These are phyloP conservation scores for Chaetomiaceae sp. DNA, from an alignment of 2,329 filamentous ascomycete genomes.

Conservation along the genomic window DNA sequence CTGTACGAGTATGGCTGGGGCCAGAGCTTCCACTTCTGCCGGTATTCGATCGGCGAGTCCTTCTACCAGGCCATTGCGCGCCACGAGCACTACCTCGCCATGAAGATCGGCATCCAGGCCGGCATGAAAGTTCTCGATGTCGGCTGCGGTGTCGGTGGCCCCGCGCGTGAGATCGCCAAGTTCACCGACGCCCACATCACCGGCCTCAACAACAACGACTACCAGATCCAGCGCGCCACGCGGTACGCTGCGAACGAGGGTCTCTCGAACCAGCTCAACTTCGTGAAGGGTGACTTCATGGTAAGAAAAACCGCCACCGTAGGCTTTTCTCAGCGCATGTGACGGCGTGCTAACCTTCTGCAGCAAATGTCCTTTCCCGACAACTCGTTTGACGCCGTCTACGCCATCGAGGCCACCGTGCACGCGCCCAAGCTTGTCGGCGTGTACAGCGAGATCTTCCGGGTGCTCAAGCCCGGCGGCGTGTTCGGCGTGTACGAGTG, in stretches of 20 bases:
- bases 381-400: slow-evolving; percentile 88
- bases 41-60: slow-evolving; percentile 77
- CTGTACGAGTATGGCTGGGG: slow-evolving; percentile 97
- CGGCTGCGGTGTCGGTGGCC: slow-evolving; percentile 93
- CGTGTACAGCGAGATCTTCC: slow-evolving; percentile 91
- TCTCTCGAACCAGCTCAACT: slow-evolving; percentile 71
- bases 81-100: slow-evolving; percentile 95
- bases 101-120: slow-evolving; percentile 78
- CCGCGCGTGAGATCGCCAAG: slow-evolving; percentile 91
- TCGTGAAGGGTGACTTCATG: slow-evolving; percentile 98
- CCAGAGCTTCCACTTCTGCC: slow-evolving; percentile 95
- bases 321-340: not conserved
- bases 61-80: slow-evolving; percentile 90
- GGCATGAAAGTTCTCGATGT: slow-evolving; percentile 91
- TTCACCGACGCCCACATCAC: slow-evolving; percentile 86
- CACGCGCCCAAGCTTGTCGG: slow-evolving; percentile 87
- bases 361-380: slow-evolving; percentile 92
- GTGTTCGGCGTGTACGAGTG: slow-evolving; percentile 97
- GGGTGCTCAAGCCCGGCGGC: slow-evolving; percentile 91
- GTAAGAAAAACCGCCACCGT: slow-evolving; percentile 29
- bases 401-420: slow-evolving; percentile 94
- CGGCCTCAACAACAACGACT: slow-evolving; percentile 98
- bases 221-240: slow-evolving; percentile 93
- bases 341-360: slow-evolving; percentile 10
- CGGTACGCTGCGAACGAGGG: slow-evolving; percentile 77